Evolutionary conservation across 495 filamentous ascomycete genomes (phyloP).

Genomic region (Penicillium robsamsonii): DNA sequence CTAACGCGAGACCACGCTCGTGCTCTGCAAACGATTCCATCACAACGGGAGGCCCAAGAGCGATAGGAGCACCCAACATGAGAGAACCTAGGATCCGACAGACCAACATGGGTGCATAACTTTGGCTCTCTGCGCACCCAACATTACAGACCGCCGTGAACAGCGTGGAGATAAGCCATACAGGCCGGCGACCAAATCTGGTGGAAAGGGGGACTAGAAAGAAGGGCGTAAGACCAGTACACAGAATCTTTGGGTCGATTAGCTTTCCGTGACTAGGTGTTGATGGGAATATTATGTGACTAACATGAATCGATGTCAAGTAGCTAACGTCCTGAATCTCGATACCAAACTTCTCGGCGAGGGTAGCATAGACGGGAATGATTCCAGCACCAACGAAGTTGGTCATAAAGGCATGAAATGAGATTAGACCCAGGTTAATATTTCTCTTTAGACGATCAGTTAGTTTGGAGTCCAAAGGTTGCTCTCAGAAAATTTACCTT

Average conservation of each 20-base stretch:
- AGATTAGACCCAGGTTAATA: background rate
- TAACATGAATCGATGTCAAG: background rate
- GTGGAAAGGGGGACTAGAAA: background rate
- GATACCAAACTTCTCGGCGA: background rate
- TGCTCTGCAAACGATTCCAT: conserved; percentile 1
- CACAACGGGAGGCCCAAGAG: background rate
- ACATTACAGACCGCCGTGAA: background rate
- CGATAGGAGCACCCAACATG: background rate
- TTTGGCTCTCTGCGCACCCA: background rate
- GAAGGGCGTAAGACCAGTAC: background rate
- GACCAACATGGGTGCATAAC: background rate
- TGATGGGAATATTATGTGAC: background rate
- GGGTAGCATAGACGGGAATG: background rate
- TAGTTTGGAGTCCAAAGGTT: background rate
- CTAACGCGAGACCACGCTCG: background rate
- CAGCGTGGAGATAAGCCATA: background rate
- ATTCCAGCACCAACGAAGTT: background rate
- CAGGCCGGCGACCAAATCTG: background rate
- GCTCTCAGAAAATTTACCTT: background rate
- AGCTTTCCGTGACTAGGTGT: background rate
- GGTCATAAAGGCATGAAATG: background rate
- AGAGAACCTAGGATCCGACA: background rate
- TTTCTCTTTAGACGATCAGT: background rate
- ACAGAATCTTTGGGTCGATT: background rate
- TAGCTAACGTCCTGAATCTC: conserved; percentile 1